Percentiles rank a stretch among this genome's conserved stretches.
Conservation (phyloP, 2,329 filamentous ascomycete genomes). For the Cordyceps tenuipes region DNA sequence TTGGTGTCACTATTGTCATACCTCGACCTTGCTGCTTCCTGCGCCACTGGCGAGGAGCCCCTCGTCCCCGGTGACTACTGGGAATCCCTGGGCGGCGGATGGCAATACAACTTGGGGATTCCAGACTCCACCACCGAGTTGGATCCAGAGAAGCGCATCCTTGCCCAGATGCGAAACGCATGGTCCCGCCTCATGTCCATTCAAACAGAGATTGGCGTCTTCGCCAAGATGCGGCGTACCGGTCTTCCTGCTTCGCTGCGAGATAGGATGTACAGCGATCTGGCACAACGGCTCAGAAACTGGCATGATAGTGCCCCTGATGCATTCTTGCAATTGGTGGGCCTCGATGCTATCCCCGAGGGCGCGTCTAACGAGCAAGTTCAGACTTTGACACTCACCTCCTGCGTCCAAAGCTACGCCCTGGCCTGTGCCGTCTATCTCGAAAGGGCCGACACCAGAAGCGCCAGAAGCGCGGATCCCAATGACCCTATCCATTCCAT, state of each 20-base stretch:
- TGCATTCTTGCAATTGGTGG: constrained; percentile 5
- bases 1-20: constrained; percentile 31
- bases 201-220: constrained; percentile 14
- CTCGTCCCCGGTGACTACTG: constrained; percentile 30
- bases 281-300: constrained; percentile 10
- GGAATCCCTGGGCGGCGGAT: constrained; percentile 28
- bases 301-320: constrained; percentile 15
- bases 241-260: constrained; percentile 2
- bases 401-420: constrained; percentile 14
- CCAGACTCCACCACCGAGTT: constrained; percentile 12
- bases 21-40: constrained; percentile 30
- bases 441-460: constrained; percentile 9
- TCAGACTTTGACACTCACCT: constrained; percentile 11
- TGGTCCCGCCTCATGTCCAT: constrained; percentile 17
- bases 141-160: constrained; percentile 3
- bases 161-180: constrained; percentile 14
- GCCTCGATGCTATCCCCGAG: neutral
- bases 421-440: constrained; percentile 13
- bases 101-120: constrained; percentile 24
- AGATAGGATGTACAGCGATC: constrained; percentile 10
- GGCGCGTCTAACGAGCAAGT: constrained; percentile 6
- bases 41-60: constrained; percentile 28
- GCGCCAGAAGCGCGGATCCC: neutral
- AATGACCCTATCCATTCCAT: neutral
- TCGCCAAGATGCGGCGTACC: constrained; percentile 8